These are phyloP conservation scores for Lactarius tabidus DNA, from an alignment of 768 basidiomycete genomes.

Conservation along the genomic window DNA sequence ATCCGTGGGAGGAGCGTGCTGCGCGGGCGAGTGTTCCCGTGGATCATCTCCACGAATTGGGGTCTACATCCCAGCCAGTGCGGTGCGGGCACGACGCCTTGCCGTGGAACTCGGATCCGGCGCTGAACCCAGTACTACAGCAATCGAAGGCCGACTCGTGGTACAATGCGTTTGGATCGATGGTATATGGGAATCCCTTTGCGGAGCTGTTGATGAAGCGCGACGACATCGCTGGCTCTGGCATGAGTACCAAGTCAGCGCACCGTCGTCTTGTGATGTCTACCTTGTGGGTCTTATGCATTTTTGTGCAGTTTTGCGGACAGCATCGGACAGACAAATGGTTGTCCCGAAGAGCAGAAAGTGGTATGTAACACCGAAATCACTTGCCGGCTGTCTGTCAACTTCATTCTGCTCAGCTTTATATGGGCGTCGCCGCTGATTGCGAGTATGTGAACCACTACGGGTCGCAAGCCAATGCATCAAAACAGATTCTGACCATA, in stretches of 20 bases:
- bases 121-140: conserved; percentile 48
- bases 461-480: conserved; percentile 60
- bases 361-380: conserved; percentile 44
- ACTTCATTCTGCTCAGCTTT: conserved; percentile 38
- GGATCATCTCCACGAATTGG: conserved; percentile 14
- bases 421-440: conserved; percentile 87
- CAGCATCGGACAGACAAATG: conserved; percentile 61
- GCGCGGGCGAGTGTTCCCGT: conserved; percentile 30
- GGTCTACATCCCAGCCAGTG: conserved; percentile 28
- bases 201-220: conserved; percentile 42
- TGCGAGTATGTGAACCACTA: conserved; percentile 71
- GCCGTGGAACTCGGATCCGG: conserved; percentile 58
- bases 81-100: conserved; percentile 71
- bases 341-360: conserved; percentile 70
- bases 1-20: conserved; percentile 44
- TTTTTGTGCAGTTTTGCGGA: conserved; percentile 52
- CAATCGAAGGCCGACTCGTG: conserved; percentile 34
- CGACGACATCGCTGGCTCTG: conserved; percentile 52
- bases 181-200: conserved; percentile 25
- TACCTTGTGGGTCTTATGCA: background rate
- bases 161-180: conserved; percentile 39
- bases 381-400: background rate
- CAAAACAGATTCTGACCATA: conserved; percentile 66
- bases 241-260: conserved; percentile 50
- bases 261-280: background rate